phyloP scores from a whole-genome alignment of 495 filamentous ascomycete genomes.

The Chaetomium tenue region DNA sequence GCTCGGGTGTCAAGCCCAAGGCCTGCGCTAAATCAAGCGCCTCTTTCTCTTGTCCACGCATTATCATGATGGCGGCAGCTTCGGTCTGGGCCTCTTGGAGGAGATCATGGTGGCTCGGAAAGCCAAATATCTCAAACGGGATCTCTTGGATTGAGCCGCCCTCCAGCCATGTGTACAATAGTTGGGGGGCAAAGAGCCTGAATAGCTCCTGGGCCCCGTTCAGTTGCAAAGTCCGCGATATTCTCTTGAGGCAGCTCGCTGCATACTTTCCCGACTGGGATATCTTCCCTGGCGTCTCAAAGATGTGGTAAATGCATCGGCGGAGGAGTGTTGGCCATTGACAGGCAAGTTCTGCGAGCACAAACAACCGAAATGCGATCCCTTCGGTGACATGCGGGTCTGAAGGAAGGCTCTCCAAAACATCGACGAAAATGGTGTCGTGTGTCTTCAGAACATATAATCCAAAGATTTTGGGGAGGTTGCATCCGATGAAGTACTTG shows the following conservation, averaged over 20 bases:
- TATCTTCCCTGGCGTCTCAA: constrained; percentile 77
- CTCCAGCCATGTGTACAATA: constrained; percentile 90
- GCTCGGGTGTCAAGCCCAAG: constrained; percentile 53
- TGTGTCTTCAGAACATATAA: constrained; percentile 74
- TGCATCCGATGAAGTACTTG: constrained; percentile 68
- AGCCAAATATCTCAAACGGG: constrained; percentile 81
- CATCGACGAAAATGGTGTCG: constrained; percentile 75
- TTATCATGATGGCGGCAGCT: constrained; percentile 75
- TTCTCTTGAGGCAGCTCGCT: constrained; percentile 60
- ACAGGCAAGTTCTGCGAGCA: constrained; percentile 71
- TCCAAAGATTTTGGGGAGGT: constrained; percentile 73
- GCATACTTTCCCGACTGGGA: constrained; percentile 65
- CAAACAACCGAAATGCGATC: constrained; percentile 77
- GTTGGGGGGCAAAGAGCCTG: constrained; percentile 81
- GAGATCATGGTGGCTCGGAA: constrained; percentile 64
- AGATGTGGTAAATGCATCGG: constrained; percentile 85
- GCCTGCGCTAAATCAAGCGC: constrained; percentile 55
- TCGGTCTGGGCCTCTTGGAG: constrained; percentile 74
- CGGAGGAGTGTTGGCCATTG: constrained; percentile 77
- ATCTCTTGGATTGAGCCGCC: constrained; percentile 61
- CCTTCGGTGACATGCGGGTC: constrained; percentile 73
- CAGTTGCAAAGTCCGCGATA: constrained; percentile 65
- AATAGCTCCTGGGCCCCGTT: constrained; percentile 67
- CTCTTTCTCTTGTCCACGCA: constrained; percentile 70
- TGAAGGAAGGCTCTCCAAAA: constrained; percentile 68